These are phyloP conservation scores for Sporothrix brunneoviolacea DNA, from an alignment of 2,329 filamentous ascomycete genomes.

Conservation along the genomic window DNA sequence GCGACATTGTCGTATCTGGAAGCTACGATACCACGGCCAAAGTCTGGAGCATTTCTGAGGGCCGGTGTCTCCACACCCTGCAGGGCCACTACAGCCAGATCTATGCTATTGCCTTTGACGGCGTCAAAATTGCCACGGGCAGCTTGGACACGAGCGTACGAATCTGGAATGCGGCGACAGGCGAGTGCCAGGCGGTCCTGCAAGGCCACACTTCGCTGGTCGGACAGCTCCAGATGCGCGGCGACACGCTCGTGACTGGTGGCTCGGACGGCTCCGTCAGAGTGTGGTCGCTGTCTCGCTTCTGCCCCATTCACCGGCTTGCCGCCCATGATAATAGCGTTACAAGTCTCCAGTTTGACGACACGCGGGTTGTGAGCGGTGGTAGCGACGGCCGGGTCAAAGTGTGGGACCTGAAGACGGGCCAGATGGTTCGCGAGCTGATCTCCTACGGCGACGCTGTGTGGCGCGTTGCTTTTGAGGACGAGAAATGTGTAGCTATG, in stretches of 20 bases:
- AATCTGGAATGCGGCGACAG: conserved; percentile 89
- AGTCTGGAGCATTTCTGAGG: conserved; percentile 97
- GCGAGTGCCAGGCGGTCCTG: conserved; percentile 79
- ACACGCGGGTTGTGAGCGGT: conserved; percentile 88
- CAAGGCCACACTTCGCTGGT: conserved; percentile 97
- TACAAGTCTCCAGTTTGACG: conserved; percentile 94
- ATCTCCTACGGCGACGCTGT: conserved; percentile 89
- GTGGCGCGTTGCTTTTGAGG: conserved; percentile 96
- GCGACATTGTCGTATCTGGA: conserved; percentile 93
- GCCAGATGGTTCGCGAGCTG: conserved; percentile 82
- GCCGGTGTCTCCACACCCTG: conserved; percentile 82
- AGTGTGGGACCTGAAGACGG: conserved; percentile 94
- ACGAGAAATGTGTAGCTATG: conserved; percentile 96
- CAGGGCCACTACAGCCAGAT: conserved; percentile 97
- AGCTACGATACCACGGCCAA: conserved; percentile 96
- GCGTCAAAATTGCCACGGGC: conserved; percentile 84
- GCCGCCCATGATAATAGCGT: conserved; percentile 98
- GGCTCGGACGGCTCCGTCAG: conserved; percentile 93
- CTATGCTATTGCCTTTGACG: conserved; percentile 97
- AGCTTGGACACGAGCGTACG: conserved; percentile 94
- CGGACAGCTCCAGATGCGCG: conserved; percentile 91
- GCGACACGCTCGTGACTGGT: conserved; percentile 89
- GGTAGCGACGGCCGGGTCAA: conserved; percentile 97
- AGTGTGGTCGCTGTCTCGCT: conserved; percentile 89
- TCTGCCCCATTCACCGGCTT: conserved; percentile 85